Evolutionary conservation across 176 grass and related monocot species (phyloP).

Genomic region (Thalia dealbata): DNA sequence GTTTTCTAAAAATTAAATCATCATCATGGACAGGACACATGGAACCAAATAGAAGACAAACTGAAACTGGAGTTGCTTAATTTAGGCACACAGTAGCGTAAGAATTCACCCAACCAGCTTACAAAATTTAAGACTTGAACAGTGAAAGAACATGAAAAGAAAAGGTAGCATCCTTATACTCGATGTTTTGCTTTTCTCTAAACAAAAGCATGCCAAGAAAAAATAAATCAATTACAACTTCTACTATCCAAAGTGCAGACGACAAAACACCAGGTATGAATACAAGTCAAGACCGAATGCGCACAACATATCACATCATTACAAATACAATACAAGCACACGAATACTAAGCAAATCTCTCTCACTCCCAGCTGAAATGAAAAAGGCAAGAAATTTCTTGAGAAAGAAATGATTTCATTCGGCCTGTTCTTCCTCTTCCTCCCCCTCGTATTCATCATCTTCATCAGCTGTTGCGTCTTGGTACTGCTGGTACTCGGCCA

Average conservation of each 20-base stretch:
- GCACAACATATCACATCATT: background rate
- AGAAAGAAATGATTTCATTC: background rate
- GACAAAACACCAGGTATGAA: background rate
- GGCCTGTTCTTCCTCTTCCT: background rate
- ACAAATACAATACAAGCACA: background rate
- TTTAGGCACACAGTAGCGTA: too few species aligned
- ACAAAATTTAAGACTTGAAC: background rate
- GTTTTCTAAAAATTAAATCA: too few species aligned
- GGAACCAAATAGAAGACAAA: too few species aligned
- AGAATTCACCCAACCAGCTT: too few species aligned
- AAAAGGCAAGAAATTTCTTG: background rate
- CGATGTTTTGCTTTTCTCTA: background rate
- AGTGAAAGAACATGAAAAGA: background rate
- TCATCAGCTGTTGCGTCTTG: constrained; percentile 5
- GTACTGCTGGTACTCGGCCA: constrained; percentile 12
- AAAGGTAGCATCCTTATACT: background rate
- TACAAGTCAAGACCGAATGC: background rate
- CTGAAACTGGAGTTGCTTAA: too few species aligned
- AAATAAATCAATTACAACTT: background rate
- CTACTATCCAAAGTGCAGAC: background rate
- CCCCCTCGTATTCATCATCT: background rate
- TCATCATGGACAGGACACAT: too few species aligned
- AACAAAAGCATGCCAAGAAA: background rate
- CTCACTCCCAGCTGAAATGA: background rate
- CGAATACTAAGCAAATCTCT: background rate